Percentiles rank a stretch among this genome's conserved stretches.
phyloP scores from a whole-genome alignment of 2,329 filamentous ascomycete genomes.

The Penicillium brasilianum region DNA sequence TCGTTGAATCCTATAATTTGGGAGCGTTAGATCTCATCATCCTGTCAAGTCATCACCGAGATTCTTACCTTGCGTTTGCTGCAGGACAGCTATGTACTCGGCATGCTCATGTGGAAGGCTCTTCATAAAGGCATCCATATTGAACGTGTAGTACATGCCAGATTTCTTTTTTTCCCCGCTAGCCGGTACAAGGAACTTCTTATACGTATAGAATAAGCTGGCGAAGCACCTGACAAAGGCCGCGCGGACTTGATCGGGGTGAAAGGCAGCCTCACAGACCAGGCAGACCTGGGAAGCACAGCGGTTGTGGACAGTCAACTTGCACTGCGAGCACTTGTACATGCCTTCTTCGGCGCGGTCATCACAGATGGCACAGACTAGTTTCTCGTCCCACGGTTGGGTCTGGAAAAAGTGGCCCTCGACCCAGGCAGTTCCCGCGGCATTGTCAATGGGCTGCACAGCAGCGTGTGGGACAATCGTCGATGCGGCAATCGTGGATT shows the following conservation, averaged over 20 bases:
- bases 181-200: slow-evolving; percentile 65
- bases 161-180: slow-evolving; percentile 66
- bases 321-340: slow-evolving; percentile 55
- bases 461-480: slow-evolving; percentile 55
- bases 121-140: slow-evolving; percentile 69
- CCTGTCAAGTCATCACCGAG: not conserved
- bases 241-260: slow-evolving; percentile 68
- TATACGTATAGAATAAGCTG: slow-evolving; percentile 71
- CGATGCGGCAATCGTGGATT: slow-evolving; percentile 56
- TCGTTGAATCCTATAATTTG: slow-evolving; percentile 60
- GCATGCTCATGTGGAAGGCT: slow-evolving; percentile 68
- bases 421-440: slow-evolving; percentile 50
- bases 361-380: slow-evolving; percentile 55
- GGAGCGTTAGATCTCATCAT: slow-evolving; percentile 20
- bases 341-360: slow-evolving; percentile 64
- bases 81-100: slow-evolving; percentile 66
- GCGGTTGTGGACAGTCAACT: slow-evolving; percentile 60
- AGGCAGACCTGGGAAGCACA: slow-evolving; percentile 65
- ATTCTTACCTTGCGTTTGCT: slow-evolving; percentile 64
- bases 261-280: slow-evolving; percentile 70
- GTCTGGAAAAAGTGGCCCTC: slow-evolving; percentile 57
- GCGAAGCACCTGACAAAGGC: slow-evolving; percentile 73
- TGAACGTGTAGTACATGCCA: slow-evolving; percentile 67
- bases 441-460: slow-evolving; percentile 46
- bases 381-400: slow-evolving; percentile 50